phyloP scores from a whole-genome alignment of 2,329 filamentous ascomycete genomes.

The Chlorencoelia australis region DNA sequence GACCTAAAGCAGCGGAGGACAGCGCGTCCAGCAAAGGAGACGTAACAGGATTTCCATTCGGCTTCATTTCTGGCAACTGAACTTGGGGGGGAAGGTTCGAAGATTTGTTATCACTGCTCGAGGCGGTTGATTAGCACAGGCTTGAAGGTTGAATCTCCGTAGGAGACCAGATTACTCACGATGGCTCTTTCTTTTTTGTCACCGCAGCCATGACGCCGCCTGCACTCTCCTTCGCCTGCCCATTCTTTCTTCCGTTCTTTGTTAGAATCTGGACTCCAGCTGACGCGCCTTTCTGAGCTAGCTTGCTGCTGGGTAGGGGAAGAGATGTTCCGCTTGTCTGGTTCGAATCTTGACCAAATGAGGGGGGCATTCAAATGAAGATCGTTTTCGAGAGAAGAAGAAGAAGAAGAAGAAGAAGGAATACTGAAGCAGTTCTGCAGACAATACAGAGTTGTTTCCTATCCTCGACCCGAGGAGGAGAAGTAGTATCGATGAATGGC shows the following conservation, averaged over 20 bases:
- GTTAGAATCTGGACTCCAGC: constrained; percentile 21
- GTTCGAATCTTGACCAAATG: constrained; percentile 25
- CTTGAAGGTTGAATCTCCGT: not conserved
- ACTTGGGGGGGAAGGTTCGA: constrained; percentile 5
- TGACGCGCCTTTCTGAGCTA: constrained; percentile 17
- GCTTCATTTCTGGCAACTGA: constrained; percentile 22
- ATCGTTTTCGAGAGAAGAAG: not conserved
- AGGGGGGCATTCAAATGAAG: constrained; percentile 29
- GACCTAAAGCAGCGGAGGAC: constrained; percentile 21
- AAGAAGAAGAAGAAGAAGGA: too few relatives aligned
- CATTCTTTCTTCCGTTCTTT: constrained; percentile 27
- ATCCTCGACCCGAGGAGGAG: constrained; percentile 10
- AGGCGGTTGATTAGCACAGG: constrained; percentile 3
- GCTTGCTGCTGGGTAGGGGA: constrained; percentile 17
- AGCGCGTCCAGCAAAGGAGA: constrained; percentile 25
- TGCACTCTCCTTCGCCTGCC: constrained; percentile 24
- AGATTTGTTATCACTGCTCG: constrained; percentile 6
- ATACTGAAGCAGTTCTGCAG: not conserved
- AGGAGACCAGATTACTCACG: constrained; percentile 18
- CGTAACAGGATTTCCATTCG: constrained; percentile 18
- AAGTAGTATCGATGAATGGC: too few relatives aligned
- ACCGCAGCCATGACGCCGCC: constrained; percentile 24
- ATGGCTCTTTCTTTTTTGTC: constrained; percentile 24
- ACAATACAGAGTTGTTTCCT: not conserved
- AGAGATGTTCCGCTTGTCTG: constrained; percentile 14